phyloP scores from a whole-genome alignment of 1,284 basidiomycete genomes.

The Cryptococcus sp. region DNA sequence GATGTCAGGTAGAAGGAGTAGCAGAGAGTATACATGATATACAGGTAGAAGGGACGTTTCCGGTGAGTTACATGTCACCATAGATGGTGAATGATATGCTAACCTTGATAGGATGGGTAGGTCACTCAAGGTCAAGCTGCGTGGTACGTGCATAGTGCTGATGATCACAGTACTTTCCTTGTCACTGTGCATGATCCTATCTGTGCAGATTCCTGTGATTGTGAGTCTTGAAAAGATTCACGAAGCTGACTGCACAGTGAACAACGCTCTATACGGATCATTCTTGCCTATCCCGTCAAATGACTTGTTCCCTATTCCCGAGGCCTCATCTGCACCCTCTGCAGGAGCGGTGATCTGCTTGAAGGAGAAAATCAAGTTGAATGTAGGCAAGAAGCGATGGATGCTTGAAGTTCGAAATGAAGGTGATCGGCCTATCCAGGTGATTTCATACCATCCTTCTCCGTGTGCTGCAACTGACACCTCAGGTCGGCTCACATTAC shows the following conservation, averaged over 20 bases:
- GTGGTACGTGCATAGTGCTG: slow-evolving; percentile 1
- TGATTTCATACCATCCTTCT: slow-evolving; percentile 28
- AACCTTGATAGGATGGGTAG: slow-evolving; percentile 22
- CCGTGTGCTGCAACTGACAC: background rate
- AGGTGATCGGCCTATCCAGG: slow-evolving; percentile 92
- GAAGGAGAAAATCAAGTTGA: slow-evolving; percentile 68
- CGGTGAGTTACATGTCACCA: slow-evolving; percentile 52
- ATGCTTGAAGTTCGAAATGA: slow-evolving; percentile 79
- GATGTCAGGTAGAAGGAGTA: slow-evolving; percentile 28
- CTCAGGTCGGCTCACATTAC: slow-evolving; percentile 84
- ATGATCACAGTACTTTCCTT: slow-evolving; percentile 67
- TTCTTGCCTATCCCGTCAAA: slow-evolving; percentile 77
- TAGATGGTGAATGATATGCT: too few relatives aligned
- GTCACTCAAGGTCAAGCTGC: background rate
- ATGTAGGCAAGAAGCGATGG: slow-evolving; percentile 65
- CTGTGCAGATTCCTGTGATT: slow-evolving; percentile 72
- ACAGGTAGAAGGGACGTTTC: slow-evolving; percentile 88
- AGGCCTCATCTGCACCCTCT: slow-evolving; percentile 53
- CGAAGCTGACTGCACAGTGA: slow-evolving; percentile 44
- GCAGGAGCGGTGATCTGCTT: slow-evolving; percentile 71
- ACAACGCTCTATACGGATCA: slow-evolving; percentile 81
- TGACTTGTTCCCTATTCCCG: slow-evolving; percentile 59
- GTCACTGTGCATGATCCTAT: slow-evolving; percentile 94
- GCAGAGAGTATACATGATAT: slow-evolving; percentile 62
- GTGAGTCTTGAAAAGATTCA: slow-evolving; percentile 16